Base-by-base conservation (phyloP, 768 basidiomycete genomes). In the Trametes meyenii region DNA sequence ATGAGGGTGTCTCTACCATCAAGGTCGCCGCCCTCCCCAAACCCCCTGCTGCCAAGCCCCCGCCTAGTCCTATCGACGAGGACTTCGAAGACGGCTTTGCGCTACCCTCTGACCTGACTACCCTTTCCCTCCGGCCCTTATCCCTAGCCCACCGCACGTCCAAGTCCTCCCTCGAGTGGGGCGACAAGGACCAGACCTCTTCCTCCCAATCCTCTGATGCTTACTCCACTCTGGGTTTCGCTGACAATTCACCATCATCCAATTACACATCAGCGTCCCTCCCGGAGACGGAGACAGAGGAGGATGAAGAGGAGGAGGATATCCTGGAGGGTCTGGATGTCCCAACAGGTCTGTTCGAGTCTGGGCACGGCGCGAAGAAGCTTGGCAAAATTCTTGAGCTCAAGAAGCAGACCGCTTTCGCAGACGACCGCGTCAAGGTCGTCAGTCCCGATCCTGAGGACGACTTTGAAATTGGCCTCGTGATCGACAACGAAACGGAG, bases 41-140 rank as follows among this genome's bases (percentile, higher is more conserved):
- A 43, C 39, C 61, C 73, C 60, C 77, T 72, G 13, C 56, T 24
- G 13, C 62, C 26, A 63, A 67, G 38, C 71, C 74, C 16, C 75
- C 80, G 39, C 67, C 69, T 1, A 75, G 81, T 57, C 80, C 85
- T 60, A 76, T 77, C 46, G 87, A 88, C 55, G 91, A 93, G 65
- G 92, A 94, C 67, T 86, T 93, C 63, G 92, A 95, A 73, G 87
- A 88, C 65, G 93, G 82, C 55, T 92, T 94, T 71, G 83, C 86
- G 24, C 79, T 95, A 38, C 92, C 93, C 42, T 83, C 84, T 55
- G 87, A 92, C 71, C 83, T 95, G 58, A 91, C 89, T 10, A 85
- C 84, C 69, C 83, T 95, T 53, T 94, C 92, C 19, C 86, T 95
- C 44, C 87, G 88, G 43, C 90, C 93, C 54, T 77, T 87, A 58